Base-by-base conservation (phyloP, 2,329 filamentous ascomycete species). In the Orbilia oligospora region DNA sequence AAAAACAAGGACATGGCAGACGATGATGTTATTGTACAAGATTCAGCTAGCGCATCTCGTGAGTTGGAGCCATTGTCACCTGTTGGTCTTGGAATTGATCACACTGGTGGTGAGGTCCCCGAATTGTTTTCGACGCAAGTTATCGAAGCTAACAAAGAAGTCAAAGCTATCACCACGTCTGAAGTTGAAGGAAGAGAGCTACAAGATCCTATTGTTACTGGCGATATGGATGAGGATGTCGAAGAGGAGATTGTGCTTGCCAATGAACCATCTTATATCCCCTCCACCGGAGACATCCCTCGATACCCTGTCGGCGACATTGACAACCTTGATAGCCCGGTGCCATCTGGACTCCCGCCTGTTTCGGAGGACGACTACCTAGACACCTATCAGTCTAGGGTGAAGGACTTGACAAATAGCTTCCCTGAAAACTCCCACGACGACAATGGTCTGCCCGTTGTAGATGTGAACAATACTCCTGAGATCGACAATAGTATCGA, bases 231-330 rank as follows among this genome's bases (percentile, higher is more conserved):
- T 30, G 24, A 68, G 41, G 68, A 78, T 44, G 68, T 72, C 27
- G 75, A 78, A 44, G 68, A 78, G 24, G 68, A 78, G 30, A 71
- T 78, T 33, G 22, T 78, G 20, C 49, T 69, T 55, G 63, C 68
- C 3, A 61, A 68, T 5, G 75, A 72, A 24, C 63, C 75, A 3
- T 46, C 51, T 65, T 72, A 69, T 27, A 56, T 58, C 8, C 61
- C 68, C 5, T 48, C 49, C 48, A 0, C 41, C 24, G 33, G 24
- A n/a, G 36, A 36, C 9, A 20, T 55, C 18, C 20, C 68, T 30
- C 20, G 20, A 51, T 24, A 53, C 22, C 33, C 48, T 16, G 5
- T 68, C 12, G 55, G 63, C 0, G 63, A 78, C 16, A 65, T 72
- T 36, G 67, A 68, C 22, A 66, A 71, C 18, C 36, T 53, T 12